phyloP scores from a whole-genome alignment of 257 asterid genomes.

The Solanum phureja region DNA sequence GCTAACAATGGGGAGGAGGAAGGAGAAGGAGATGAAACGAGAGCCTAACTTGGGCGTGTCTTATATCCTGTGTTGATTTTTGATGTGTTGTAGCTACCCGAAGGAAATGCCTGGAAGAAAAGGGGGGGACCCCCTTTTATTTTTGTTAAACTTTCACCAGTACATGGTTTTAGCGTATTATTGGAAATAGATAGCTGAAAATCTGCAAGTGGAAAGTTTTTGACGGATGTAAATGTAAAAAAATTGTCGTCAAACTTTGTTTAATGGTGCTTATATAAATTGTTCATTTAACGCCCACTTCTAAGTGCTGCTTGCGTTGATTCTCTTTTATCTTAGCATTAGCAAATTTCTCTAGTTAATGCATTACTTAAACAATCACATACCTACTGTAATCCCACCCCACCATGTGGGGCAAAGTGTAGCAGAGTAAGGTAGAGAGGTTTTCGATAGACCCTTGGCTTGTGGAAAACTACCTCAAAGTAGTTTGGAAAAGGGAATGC shows the following conservation, averaged over 20 bases:
- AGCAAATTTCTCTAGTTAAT: background rate
- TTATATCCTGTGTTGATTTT: background rate
- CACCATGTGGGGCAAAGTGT: background rate
- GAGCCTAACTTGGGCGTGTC: background rate
- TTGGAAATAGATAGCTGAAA: background rate
- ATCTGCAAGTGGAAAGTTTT: background rate
- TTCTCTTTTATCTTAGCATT: background rate
- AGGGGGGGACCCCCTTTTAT: background rate
- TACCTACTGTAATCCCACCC: background rate
- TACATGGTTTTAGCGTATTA: background rate
- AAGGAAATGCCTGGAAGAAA: background rate
- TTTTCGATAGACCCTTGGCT: background rate
- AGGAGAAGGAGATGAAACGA: slow-evolving; percentile 20
- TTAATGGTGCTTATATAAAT: background rate
- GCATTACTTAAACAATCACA: background rate
- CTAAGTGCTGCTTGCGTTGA: background rate
- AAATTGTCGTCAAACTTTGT: background rate
- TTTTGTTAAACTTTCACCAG: background rate
- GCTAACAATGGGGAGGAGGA: slow-evolving; percentile 10
- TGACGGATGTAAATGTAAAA: background rate
- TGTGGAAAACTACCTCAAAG: background rate
- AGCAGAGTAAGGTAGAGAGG: background rate
- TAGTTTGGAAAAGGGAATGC: background rate
- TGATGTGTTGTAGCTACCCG: background rate
- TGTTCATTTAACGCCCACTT: background rate